A percentile compares a stretch with the other conserved stretches of the same genome.
Evolutionary conservation across 805 yeast species (phyloP).

Genomic region (Vanderwaltozyma verrucispora): DNA sequence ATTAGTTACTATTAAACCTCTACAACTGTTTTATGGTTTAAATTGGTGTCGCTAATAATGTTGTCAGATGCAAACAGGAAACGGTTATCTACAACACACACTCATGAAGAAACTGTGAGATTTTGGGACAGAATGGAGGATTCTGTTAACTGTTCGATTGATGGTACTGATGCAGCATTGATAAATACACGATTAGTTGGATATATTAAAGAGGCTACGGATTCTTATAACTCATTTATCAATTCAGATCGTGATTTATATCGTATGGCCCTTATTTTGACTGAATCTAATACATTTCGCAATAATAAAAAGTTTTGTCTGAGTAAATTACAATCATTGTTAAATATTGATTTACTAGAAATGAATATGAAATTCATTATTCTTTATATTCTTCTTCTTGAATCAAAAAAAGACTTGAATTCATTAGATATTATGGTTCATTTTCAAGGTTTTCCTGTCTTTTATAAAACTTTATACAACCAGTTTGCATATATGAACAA

Average conservation of each 20-base stretch:
- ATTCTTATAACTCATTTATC: slow-evolving; percentile 17
- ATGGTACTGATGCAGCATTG: slow-evolving; percentile 2
- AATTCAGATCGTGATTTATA: slow-evolving; percentile 28
- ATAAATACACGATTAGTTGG: slow-evolving; percentile 22
- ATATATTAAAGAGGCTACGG: slow-evolving; percentile 21
- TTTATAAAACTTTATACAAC: slow-evolving; percentile 34
- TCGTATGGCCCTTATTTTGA: slow-evolving; percentile 27
- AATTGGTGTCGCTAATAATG: no score
- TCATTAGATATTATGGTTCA: slow-evolving; percentile 39
- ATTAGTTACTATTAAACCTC: no score
- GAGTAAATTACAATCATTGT: slow-evolving; percentile 38
- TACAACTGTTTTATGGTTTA: no score
- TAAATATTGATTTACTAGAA: slow-evolving; percentile 30
- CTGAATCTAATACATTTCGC: slow-evolving; percentile 30
- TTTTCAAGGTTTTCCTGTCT: slow-evolving; percentile 41
- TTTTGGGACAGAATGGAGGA: slow-evolving; percentile 24
- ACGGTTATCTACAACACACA: slow-evolving; percentile 1
- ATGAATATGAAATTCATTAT: slow-evolving; percentile 32
- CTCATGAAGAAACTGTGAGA: slow-evolving; percentile 10
- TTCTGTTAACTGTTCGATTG: slow-evolving; percentile 10
- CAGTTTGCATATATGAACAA: slow-evolving; percentile 26
- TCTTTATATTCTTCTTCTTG: slow-evolving; percentile 36
- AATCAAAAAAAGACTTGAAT: slow-evolving; percentile 33
- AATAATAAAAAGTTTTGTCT: slow-evolving; percentile 35
- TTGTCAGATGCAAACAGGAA: no score